Base-by-base conservation (phyloP, 2,329 filamentous ascomycete species). In the Penicillium sp. region DNA sequence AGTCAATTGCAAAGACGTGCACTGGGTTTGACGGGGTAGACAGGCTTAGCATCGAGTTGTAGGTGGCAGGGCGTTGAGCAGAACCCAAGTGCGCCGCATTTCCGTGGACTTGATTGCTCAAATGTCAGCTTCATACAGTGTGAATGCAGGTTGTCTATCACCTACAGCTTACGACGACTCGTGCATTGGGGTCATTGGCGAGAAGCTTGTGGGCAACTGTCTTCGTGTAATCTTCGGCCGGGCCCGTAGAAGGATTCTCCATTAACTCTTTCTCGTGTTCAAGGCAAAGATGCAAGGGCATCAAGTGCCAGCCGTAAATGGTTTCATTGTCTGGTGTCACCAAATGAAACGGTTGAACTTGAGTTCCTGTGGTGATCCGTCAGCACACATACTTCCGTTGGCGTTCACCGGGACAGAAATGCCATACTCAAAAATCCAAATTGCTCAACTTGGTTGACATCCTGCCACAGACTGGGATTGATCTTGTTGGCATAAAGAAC, bases 1-100 rank as follows among this genome's bases (percentile, higher is more conserved):
- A 97, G 78, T 96, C 92, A 67, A 96, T 86, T 40, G 91, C 85
- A n/a, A 97, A 80, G 45, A 96, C 84, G 70, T 97, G 93, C 54
- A 92, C 68, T 2, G 78, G 77, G 49, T 75, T 85, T 56, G 83
- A 80, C 0, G 81, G 86, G 0, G 83, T 84, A 2, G 89, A 89
- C 3, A 87, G 86, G 52, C 89, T 84, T 4, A 91, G 86, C 42
- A 96, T 79, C 45, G 87, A 83, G 66, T 92, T 90, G 72, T 95
- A 95, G 56, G 86, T 89, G 33, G 86, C 82, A 2, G 91, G 88
- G 17, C 93, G 86, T 71, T 87, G 84, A 59, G 86, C 86, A 72
- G 95, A 90, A 19, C 89, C 91, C 31, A 97, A 75, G 67, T 95
- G 90, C 6, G 91, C 93, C 35, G 91, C 92, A 73, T 97, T 97